Base-by-base conservation (phyloP, 768 basidiomycete species). In the Phylloporus sp. region DNA sequence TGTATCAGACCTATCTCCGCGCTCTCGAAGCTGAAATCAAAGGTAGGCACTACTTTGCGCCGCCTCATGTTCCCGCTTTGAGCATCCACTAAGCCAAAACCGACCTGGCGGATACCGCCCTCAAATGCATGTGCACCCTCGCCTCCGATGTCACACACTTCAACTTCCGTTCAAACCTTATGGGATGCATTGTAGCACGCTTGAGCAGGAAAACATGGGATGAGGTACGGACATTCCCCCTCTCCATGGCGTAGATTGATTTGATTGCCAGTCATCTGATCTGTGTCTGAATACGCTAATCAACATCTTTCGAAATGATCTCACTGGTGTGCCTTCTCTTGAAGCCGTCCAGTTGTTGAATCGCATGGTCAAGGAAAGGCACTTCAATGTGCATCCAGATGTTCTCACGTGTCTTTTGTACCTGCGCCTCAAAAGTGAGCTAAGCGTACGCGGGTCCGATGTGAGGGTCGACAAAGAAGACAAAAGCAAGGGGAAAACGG, bases 81-180 rank as follows among this genome's bases (percentile, higher is more conserved):
- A 60, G 23, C 53, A 54, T 63, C 47, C 52, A 53, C 57, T 36
- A 57, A 92, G 86, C 74, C 32, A 87, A 79, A 59, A 81, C 74
- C 49, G 82, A 83, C 46, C 70, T 94, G 16, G 75, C 82, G 23
- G 82, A 85, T 47, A 69, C 84, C 9, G 81, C 86, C 43, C 76
- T 98, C 47, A 85, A 81, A 64, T 91, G 86, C 70, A 86, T 98
- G 79, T 95, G 94, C 71, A 86, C 86, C 6, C 76, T 98, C 39
- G 73, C 93, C 23, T 77, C 79, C 18, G 85, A 91, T 64, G 82
- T 85, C 55, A 88, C 91, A 13, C 94, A 98, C 72, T 99, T 99
- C 82, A 99, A 98, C 73, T 98, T 97, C 69, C 83, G 90, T 40
- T 77, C 82, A 58, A 97, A 98, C 73, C 79, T 99, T 59, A 91